These are phyloP conservation scores for Serendipita sp. DNA, from an alignment of 768 basidiomycete genomes.

Conservation along the genomic window DNA sequence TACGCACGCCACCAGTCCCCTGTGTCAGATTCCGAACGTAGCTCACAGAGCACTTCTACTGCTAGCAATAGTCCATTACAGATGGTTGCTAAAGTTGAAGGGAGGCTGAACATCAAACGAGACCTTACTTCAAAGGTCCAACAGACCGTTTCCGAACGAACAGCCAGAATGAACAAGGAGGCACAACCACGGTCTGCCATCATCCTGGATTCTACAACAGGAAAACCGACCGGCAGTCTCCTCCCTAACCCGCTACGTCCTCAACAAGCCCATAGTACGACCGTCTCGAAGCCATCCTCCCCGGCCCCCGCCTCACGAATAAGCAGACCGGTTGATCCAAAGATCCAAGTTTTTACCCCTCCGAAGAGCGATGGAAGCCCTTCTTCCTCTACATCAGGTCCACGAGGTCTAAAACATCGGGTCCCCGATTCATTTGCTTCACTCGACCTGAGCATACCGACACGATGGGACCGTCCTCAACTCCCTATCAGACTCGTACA, in stretches of 20 bases:
- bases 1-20: slow-evolving; percentile 2
- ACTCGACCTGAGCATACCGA: background rate
- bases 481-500: background rate
- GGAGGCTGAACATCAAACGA: background rate
- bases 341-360: background rate
- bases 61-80: background rate
- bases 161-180: background rate
- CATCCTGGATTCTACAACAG: background rate
- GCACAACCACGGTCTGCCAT: background rate
- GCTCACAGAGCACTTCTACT: background rate
- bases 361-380: background rate
- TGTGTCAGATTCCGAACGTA: background rate
- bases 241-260: background rate
- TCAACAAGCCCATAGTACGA: background rate
- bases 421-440: background rate
- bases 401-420: background rate
- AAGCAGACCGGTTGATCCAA: background rate
- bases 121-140: background rate
- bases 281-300: background rate
- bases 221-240: background rate
- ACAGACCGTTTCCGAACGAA: background rate
- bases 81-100: background rate
- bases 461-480: background rate
- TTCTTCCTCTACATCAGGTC: background rate
- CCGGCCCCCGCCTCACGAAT: background rate